Base-by-base conservation (phyloP, 2,329 filamentous ascomycete genomes). In the Fusarium fujikuroi region DNA sequence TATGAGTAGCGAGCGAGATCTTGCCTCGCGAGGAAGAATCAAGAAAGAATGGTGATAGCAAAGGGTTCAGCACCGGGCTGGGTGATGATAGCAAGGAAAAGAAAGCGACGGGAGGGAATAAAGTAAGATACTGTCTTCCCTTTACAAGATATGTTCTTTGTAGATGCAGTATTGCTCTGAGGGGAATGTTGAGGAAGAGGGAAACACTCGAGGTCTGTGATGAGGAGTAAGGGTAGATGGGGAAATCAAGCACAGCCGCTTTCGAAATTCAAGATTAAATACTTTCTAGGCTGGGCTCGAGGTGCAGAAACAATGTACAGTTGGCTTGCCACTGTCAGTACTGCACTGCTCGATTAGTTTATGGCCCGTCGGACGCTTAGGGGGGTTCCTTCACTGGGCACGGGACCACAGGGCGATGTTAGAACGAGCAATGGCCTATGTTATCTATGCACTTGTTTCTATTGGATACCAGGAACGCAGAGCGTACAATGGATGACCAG, bases 321-420 rank as follows among this genome's bases (percentile, higher is more conserved):
- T 69, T 60, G 39, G 32, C n/a, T 37, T 53, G 60, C 25, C 66
- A 47, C 39, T 69, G 66, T 11, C 43, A 39, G 44, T 49, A 49
- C 61, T 42, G 39, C 42, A 21, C 28, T 36, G 23, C n/a, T 36
- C 40, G 52, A 42, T 21, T 46, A 39, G 30, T 44, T 54, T 23
- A 43, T 46, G 34, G 12, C 56, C 28, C 44, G 16, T 57, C 58
- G 42, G 21, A 30, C 40, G 30, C 18, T 21, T 28, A 18, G 44
- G 42, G 42, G 23, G 37, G 23, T 47, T 42, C 12, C 15, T 62
- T 37, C 18, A 32, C 30, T 37, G 28, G 28, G 57, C 30, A 28
- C 16, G 18, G 36, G 19, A 30, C 16, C 15, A 32, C 16, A 39
- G 36, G 19, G 32, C 21, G 34, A 52, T 23, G 23, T n/a, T 25